These are phyloP conservation scores for Exobasidium cylindrosporum DNA, from an alignment of 1,284 basidiomycete genomes.

Conservation along the genomic window DNA sequence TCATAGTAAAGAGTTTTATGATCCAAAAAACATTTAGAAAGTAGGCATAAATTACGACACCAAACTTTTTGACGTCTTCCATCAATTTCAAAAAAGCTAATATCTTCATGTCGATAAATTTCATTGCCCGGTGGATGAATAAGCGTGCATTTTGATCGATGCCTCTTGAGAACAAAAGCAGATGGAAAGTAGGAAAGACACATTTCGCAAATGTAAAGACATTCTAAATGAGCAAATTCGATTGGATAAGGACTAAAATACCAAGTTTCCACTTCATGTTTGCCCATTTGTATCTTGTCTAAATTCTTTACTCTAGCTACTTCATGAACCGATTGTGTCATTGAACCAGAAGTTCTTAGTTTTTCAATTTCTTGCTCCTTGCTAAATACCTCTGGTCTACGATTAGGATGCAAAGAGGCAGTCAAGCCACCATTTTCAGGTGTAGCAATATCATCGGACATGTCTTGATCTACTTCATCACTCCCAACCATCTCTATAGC, in stretches of 20 bases:
- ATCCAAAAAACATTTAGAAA: constrained; percentile 99
- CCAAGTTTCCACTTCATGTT: constrained; percentile 96
- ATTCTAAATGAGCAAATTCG: constrained; percentile 91
- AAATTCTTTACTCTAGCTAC: constrained; percentile 97
- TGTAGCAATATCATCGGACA: constrained; percentile 30
- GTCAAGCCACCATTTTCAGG: constrained; percentile 56
- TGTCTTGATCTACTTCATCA: constrained; percentile 23
- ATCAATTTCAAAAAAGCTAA: constrained; percentile 97
- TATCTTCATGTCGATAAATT: constrained; percentile 83
- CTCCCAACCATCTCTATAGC: constrained; percentile 59
- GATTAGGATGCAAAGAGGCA: constrained; percentile 58
- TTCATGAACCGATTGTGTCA: constrained; percentile 98
- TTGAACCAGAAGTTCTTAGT: constrained; percentile 91
- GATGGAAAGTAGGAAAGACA: constrained; percentile 60
- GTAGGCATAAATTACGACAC: constrained; percentile 96
- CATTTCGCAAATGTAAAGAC: constrained; percentile 98
- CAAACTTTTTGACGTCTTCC: constrained; percentile 98
- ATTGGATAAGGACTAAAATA: constrained; percentile 99
- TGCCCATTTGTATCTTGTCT: constrained; percentile 92
- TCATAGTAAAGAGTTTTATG: constrained; percentile 99
- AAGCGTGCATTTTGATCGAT: constrained; percentile 85
- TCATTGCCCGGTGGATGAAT: constrained; percentile 97
- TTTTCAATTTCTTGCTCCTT: constrained; percentile 99
- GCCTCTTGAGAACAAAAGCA: constrained; percentile 59
- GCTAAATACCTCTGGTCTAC: constrained; percentile 62